Evolutionary conservation across 768 basidiomycete genomes (phyloP).

Genomic region (Melanogaster broomeanus): DNA sequence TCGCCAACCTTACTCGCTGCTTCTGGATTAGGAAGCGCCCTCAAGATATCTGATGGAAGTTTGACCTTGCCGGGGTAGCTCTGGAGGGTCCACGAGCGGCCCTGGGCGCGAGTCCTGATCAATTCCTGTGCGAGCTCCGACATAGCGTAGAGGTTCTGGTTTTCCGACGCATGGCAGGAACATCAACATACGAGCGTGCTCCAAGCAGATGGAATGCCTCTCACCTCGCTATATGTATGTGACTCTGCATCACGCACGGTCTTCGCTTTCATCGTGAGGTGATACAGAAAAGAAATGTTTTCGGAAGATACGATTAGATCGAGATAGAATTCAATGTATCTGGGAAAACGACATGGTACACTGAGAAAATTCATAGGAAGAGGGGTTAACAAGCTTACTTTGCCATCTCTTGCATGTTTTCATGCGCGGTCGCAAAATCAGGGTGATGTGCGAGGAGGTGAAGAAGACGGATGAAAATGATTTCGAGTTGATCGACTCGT

Average conservation of each 20-base stretch:
- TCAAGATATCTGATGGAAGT: conserved; percentile 82
- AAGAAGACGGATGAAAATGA: conserved; percentile 82
- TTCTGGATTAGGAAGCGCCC: conserved; percentile 64
- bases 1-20: conserved; percentile 58
- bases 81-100: conserved; percentile 72
- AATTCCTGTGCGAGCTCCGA: conserved; percentile 90
- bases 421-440: conserved; percentile 72
- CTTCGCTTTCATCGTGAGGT: conserved; percentile 81
- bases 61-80: conserved; percentile 81
- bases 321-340: conserved; percentile 89
- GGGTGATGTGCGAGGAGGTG: conserved; percentile 94
- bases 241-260: conserved; percentile 81
- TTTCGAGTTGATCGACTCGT: conserved; percentile 71
- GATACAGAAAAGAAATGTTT: conserved; percentile 81
- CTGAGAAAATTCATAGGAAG: neutral
- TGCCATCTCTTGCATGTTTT: conserved; percentile 74
- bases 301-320: conserved; percentile 76
- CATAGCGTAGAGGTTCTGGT: conserved; percentile 82
- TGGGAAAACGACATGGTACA: conserved; percentile 29
- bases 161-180: neutral
- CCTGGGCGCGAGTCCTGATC: conserved; percentile 64
- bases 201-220: conserved; percentile 2
- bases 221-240: conserved; percentile 68
- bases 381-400: conserved; percentile 52
- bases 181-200: neutral